A percentile compares a stretch with the other conserved stretches of the same genome.
Conservation (phyloP, 2,329 filamentous ascomycete genomes). For the Microdochium bolleyi region DNA sequence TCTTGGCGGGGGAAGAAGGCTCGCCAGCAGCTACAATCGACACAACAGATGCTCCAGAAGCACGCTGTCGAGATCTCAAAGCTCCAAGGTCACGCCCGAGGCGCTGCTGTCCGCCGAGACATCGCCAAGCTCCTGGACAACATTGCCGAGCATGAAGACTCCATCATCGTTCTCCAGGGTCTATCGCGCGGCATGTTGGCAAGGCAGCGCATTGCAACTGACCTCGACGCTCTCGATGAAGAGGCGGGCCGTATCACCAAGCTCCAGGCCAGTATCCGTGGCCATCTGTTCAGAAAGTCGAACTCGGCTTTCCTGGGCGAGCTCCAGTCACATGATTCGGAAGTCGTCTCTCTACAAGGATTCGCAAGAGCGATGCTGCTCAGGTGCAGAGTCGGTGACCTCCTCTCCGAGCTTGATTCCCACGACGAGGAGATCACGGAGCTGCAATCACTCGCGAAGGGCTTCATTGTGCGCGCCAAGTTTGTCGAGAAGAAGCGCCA, state of each 20-base stretch:
- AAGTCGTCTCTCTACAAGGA: conserved; percentile 65
- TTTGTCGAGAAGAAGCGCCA: conserved; percentile 83
- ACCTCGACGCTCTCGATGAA: conserved; percentile 47
- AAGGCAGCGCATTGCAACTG: conserved; percentile 38
- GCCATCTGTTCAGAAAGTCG: conserved; percentile 53
- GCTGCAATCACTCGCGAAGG: conserved; percentile 68
- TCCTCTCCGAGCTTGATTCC: conserved; percentile 71
- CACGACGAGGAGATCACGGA: conserved; percentile 71
- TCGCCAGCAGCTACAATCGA: conserved; percentile 33
- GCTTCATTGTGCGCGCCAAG: conserved; percentile 61
- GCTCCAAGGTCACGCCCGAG: conserved; percentile 46
- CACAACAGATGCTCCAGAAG: conserved; percentile 39
- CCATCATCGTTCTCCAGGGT: conserved; percentile 47
- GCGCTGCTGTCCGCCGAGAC: conserved; percentile 43
- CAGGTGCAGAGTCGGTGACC: conserved; percentile 63
- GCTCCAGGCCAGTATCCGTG: conserved; percentile 62
- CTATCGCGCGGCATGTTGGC: conserved; percentile 53
- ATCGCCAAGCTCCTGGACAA: conserved; percentile 38
- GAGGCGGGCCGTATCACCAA: conserved; percentile 48
- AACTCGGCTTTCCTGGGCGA: conserved; percentile 58
- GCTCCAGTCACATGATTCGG: conserved; percentile 59
- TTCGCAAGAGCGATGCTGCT: conserved; percentile 72
- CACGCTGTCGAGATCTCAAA: conserved; percentile 33
- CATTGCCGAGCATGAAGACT: conserved; percentile 35
- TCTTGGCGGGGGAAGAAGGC: conserved; percentile 37